Evolutionary conservation across 495 filamentous ascomycete genomes (phyloP).

Genomic region (Neurospora sp.): DNA sequence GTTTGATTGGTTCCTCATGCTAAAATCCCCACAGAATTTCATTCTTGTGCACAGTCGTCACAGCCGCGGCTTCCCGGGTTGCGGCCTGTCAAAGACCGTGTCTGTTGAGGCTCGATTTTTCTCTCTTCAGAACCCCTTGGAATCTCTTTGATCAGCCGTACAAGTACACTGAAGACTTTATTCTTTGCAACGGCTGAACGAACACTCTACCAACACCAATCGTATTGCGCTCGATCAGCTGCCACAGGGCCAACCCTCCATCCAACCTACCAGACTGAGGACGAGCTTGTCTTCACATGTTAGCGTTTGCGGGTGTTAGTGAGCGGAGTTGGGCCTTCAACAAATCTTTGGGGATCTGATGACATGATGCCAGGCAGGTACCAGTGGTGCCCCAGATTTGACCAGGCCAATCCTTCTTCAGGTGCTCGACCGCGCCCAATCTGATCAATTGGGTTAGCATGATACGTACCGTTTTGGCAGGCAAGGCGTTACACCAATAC

Average conservation of each 20-base stretch:
- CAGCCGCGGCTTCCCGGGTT: background rate
- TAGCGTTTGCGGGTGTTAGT: background rate
- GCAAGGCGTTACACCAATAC: background rate
- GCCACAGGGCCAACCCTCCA: background rate
- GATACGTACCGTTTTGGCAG: background rate
- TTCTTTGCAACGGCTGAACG: background rate
- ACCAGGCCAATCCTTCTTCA: background rate
- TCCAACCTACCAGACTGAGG: background rate
- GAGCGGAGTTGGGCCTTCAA: background rate
- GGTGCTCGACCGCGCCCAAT: background rate
- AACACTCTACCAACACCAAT: background rate
- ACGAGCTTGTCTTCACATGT: background rate
- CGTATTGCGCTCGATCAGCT: background rate
- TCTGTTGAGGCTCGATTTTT: background rate
- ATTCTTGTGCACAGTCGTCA: background rate
- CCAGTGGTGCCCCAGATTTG: background rate
- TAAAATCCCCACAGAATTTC: background rate
- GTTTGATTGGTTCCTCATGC: background rate
- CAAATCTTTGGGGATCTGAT: constrained; percentile 1
- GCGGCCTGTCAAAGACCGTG: background rate
- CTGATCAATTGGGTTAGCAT: background rate
- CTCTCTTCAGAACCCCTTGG: background rate
- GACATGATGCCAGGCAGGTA: background rate
- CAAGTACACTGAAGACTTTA: background rate
- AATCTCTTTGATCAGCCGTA: background rate